Base-by-base conservation (phyloP, 73 alveolate species). In the Stentor coeruleus region DNA sequence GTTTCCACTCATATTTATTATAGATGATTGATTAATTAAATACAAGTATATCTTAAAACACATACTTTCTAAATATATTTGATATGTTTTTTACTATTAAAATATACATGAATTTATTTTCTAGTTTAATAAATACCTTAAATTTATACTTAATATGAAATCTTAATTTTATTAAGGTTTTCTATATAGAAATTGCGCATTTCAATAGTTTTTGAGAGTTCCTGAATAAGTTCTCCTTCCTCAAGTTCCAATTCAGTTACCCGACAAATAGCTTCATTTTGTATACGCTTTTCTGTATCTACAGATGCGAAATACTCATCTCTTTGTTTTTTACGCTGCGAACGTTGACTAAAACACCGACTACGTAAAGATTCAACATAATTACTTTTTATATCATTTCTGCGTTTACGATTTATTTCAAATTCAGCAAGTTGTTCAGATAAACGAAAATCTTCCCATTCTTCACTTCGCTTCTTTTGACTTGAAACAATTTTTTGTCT, bases 1-100 rank as follows among this genome's bases (percentile, higher is more conserved):
- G 38, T 75, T 35, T 75, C 39, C 83, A 33, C 79, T 66, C 79
- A 66, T 66, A 20, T 66, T 66, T 66, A 49, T 49, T 49, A 49
- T 6, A 49, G 6, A 11, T 20, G n/a, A n/a, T n/a, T n/a, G n/a
- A n/a, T n/a, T n/a, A n/a, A n/a, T n/a, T n/a, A n/a, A n/a, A n/a
- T n/a, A n/a, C n/a, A n/a, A n/a, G n/a, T n/a, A n/a, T n/a, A n/a
- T n/a, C n/a, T n/a, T n/a, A n/a, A n/a, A n/a, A n/a, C n/a, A n/a
- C n/a, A n/a, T n/a, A n/a, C n/a, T n/a, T n/a, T n/a, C n/a, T n/a
- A n/a, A n/a, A n/a, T n/a, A n/a, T n/a, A n/a, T n/a, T n/a, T n/a
- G n/a, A n/a, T n/a, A n/a, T n/a, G n/a, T n/a, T n/a, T n/a, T n/a
- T n/a, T n/a, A n/a, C n/a, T n/a, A n/a, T n/a, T n/a, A n/a, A n/a